Percentiles rank a stretch among this genome's conserved stretches.
These are phyloP conservation scores for Rhodotorula sp. DNA, from an alignment of 1,284 basidiomycete genomes.

Conservation along the genomic window DNA sequence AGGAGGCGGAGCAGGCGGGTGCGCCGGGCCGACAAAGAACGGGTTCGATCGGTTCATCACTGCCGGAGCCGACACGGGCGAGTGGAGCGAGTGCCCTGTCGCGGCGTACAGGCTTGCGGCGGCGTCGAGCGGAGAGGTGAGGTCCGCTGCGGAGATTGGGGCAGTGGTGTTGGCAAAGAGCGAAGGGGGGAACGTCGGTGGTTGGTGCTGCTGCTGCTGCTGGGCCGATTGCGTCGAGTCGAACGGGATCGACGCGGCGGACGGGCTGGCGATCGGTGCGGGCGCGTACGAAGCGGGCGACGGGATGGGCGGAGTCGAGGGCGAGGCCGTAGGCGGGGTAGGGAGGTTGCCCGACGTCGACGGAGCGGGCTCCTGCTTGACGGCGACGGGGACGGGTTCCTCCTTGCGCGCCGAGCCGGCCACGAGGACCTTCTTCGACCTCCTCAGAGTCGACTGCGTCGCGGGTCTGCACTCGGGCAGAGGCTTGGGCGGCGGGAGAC, in stretches of 20 bases:
- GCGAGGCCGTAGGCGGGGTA: too few relatives aligned
- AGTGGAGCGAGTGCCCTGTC: too few relatives aligned
- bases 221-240: neutral
- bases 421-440: conserved; percentile 6
- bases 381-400: neutral
- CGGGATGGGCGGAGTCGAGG: neutral
- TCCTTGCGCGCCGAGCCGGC: neutral
- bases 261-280: neutral
- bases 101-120: too few relatives aligned
- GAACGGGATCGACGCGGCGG: neutral
- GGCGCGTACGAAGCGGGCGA: conserved; percentile 6
- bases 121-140: too few relatives aligned
- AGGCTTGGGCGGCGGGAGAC: conserved; percentile 36
- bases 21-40: neutral
- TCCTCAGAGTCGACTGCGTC: conserved; percentile 25
- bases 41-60: neutral
- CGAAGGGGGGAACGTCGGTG: neutral
- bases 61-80: neutral
- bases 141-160: too few relatives aligned
- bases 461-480: conserved; percentile 17
- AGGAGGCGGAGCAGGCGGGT: neutral
- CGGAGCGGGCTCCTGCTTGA: neutral
- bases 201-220: neutral
- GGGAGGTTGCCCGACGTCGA: too few relatives aligned
- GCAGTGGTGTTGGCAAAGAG: neutral